These are phyloP conservation scores for Filobasidium uniguttulatum DNA, from an alignment of 1,284 basidiomycete species.

Conservation along the genomic window DNA sequence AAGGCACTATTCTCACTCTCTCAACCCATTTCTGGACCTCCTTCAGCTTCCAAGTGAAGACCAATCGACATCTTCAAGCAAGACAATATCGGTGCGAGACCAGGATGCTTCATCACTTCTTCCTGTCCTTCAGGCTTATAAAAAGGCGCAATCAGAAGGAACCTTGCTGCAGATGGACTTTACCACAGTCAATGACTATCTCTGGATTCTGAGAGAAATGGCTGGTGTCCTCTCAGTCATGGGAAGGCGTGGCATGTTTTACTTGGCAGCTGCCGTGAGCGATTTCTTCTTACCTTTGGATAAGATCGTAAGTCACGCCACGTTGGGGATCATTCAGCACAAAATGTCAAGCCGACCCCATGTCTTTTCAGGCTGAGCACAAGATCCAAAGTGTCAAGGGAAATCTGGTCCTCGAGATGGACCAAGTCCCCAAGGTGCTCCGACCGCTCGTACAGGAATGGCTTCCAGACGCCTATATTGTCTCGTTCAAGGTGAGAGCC, in stretches of 20 bases:
- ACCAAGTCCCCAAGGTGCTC: constrained; percentile 93
- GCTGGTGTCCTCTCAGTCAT: constrained; percentile 47
- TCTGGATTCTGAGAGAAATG: constrained; percentile 77
- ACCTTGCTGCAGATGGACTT: constrained; percentile 76
- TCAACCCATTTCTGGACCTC: constrained; percentile 93
- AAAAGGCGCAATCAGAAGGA: constrained; percentile 57
- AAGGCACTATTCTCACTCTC: constrained; percentile 91
- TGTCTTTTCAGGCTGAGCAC: constrained; percentile 64
- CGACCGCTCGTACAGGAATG: constrained; percentile 87
- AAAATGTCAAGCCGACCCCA: background rate
- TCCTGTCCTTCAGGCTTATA: constrained; percentile 65
- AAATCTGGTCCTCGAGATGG: constrained; percentile 88
- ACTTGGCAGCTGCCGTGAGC: constrained; percentile 92
- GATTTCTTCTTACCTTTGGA: constrained; percentile 93
- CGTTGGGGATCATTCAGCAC: background rate
- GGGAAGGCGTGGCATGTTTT: constrained; percentile 71
- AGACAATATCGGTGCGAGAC: constrained; percentile 50
- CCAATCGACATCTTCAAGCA: constrained; percentile 17
- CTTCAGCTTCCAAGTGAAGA: constrained; percentile 37
- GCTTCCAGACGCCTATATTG: constrained; percentile 80
- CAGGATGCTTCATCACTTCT: constrained; percentile 51
- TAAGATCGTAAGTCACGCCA: constrained; percentile 55
- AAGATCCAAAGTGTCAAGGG: constrained; percentile 96
- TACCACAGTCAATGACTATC: constrained; percentile 90
- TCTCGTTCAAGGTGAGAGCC: constrained; percentile 77